These are phyloP conservation scores for Dactylellina cionopaga DNA, from an alignment of 2,329 filamentous ascomycete genomes.

Conservation along the genomic window DNA sequence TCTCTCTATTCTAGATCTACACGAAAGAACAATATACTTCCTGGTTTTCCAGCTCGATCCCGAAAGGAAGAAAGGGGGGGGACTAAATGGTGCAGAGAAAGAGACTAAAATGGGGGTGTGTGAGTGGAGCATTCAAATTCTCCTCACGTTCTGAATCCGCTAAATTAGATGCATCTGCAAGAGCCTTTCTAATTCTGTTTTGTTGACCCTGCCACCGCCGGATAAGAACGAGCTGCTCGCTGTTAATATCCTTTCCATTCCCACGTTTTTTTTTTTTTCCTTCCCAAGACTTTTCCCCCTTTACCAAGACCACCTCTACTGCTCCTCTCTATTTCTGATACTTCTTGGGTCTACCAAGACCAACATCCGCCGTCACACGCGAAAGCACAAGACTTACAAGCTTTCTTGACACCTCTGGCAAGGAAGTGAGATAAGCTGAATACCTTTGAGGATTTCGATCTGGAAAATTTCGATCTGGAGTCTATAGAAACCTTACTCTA, in stretches of 20 bases:
- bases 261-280: slow-evolving; percentile 31
- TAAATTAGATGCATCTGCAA: slow-evolving; percentile 33
- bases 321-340: slow-evolving; percentile 18
- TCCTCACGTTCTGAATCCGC: slow-evolving; percentile 8
- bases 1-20: too few relatives aligned
- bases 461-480: background rate
- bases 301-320: slow-evolving; percentile 41
- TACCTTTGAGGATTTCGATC: background rate
- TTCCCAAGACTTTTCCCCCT: slow-evolving; percentile 45
- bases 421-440: background rate
- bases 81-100: slow-evolving; percentile 8
- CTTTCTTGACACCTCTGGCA: slow-evolving; percentile 31
- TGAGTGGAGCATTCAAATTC: slow-evolving; percentile 28
- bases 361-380: slow-evolving; percentile 34
- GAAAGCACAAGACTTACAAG: slow-evolving; percentile 30
- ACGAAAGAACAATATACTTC: too few relatives aligned
- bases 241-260: slow-evolving; percentile 30
- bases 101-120: slow-evolving; percentile 3
- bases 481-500: background rate
- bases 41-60: too few relatives aligned
- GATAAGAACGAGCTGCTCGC: slow-evolving; percentile 25
- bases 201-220: slow-evolving; percentile 28
- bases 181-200: slow-evolving; percentile 10
- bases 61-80: slow-evolving; percentile 5
- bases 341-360: slow-evolving; percentile 34